Conservation (phyloP, 2,329 filamentous ascomycete genomes). For the Colletotrichum sp. region DNA sequence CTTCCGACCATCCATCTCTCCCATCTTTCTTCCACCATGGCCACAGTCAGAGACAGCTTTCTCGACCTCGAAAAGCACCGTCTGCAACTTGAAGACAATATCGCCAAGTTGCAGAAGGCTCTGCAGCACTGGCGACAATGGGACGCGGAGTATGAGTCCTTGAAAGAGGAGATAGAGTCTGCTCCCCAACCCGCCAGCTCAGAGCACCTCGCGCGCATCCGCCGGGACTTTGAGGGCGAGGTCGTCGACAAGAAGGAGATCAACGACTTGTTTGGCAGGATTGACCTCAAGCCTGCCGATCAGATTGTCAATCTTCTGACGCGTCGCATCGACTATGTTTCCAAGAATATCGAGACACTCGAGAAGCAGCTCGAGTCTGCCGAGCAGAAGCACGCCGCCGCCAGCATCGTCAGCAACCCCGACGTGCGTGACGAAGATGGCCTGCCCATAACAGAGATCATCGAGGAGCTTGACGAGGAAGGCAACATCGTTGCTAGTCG, state of each 20-base stretch:
- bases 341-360: conserved; percentile 77
- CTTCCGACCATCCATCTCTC: neutral
- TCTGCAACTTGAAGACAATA: conserved; percentile 75
- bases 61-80: conserved; percentile 78
- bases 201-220: conserved; percentile 62
- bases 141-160: conserved; percentile 88
- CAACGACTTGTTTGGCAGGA: conserved; percentile 51
- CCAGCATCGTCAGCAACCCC: conserved; percentile 64
- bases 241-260: conserved; percentile 65
- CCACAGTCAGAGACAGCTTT: conserved; percentile 55
- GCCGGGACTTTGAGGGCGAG: conserved; percentile 64
- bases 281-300: conserved; percentile 54
- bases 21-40: conserved; percentile 36
- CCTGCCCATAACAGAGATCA: conserved; percentile 85
- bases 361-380: conserved; percentile 73
- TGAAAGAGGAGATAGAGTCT: conserved; percentile 80
- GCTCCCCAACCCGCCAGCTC: conserved; percentile 53
- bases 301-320: conserved; percentile 73
- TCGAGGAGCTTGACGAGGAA: conserved; percentile 90
- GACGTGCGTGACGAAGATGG: conserved; percentile 71
- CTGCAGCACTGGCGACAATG: conserved; percentile 89
- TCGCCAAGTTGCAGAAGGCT: conserved; percentile 75
- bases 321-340: conserved; percentile 87
- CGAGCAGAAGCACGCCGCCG: conserved; percentile 72
- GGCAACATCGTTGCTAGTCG: conserved; percentile 79